Evolutionary conservation across 2,329 filamentous ascomycete genomes (phyloP).

Genomic region (Botryotinia globosa): DNA sequence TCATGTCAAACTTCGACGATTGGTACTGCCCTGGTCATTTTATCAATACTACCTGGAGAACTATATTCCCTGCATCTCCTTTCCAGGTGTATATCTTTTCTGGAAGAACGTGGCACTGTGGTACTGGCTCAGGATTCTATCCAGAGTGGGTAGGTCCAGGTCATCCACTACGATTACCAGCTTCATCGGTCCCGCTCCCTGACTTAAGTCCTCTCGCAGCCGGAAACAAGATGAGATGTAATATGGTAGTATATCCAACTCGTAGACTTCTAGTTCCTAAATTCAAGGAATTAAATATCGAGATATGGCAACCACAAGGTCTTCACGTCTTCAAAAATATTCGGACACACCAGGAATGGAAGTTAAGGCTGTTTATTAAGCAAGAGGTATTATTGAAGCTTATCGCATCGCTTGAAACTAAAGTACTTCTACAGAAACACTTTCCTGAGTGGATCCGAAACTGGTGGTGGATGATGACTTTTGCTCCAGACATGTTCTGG

Average conservation of each 20-base stretch:
- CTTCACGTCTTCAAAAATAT: not conserved
- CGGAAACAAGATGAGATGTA: too few species aligned
- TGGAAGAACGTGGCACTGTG: not conserved
- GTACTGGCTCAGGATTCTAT: not conserved
- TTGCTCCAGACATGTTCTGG: not conserved
- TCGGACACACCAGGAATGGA: not conserved
- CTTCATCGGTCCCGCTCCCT: not conserved
- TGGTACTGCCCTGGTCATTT: not conserved
- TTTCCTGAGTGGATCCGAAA: not conserved
- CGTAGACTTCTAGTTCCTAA: not conserved
- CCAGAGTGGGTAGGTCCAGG: not conserved
- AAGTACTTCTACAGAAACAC: not conserved
- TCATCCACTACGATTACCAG: not conserved
- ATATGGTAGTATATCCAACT: too few species aligned
- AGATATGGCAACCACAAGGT: not conserved
- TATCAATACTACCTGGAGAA: not conserved
- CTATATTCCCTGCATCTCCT: not conserved
- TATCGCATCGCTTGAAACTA: not conserved
- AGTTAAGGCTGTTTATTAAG: not conserved
- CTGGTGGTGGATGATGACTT: conserved; percentile 10
- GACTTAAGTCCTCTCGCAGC: too few species aligned
- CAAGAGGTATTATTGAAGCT: not conserved
- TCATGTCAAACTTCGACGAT: not conserved
- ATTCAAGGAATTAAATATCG: not conserved
- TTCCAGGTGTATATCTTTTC: not conserved